These are phyloP conservation scores for Gossypium anomalum DNA, from an alignment of 345 rosid species.

Conservation along the genomic window DNA sequence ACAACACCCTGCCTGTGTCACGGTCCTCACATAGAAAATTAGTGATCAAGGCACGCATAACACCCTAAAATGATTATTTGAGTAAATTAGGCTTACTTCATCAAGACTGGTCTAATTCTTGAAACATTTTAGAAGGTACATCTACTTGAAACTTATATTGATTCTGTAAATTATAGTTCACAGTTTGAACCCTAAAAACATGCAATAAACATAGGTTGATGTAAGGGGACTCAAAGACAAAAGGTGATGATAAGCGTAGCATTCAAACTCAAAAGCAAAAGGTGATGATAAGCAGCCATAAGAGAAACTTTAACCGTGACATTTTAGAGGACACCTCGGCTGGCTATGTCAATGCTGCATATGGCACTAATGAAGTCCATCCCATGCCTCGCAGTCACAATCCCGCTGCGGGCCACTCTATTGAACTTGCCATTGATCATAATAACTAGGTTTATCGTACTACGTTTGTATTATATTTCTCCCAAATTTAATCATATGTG, in stretches of 20 bases:
- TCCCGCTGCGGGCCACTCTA: constrained; percentile 51
- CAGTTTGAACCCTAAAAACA: too few species aligned
- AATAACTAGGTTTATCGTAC: neutral
- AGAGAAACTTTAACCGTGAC: constrained; percentile 15
- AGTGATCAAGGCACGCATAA: too few species aligned
- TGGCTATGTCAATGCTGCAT: neutral
- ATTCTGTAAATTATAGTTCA: too few species aligned
- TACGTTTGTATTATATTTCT: neutral
- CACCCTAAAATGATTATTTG: too few species aligned
- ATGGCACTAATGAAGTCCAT: constrained; percentile 27
- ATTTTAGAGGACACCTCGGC: neutral
- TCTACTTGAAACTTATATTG: too few species aligned
- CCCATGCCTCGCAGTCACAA: constrained; percentile 52
- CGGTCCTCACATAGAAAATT: too few species aligned
- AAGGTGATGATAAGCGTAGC: neutral
- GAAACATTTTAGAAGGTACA: too few species aligned
- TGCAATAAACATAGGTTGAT: too few species aligned
- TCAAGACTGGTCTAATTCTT: too few species aligned
- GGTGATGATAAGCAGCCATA: neutral
- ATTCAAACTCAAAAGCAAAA: neutral
- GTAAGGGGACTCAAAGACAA: too few species aligned
- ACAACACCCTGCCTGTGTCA: too few species aligned
- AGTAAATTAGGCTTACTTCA: too few species aligned
- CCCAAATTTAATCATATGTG: neutral
- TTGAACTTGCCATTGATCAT: constrained; percentile 17